Base-by-base conservation (phyloP, 805 yeast genomes). In the Myxozyma lipomycoides region DNA sequence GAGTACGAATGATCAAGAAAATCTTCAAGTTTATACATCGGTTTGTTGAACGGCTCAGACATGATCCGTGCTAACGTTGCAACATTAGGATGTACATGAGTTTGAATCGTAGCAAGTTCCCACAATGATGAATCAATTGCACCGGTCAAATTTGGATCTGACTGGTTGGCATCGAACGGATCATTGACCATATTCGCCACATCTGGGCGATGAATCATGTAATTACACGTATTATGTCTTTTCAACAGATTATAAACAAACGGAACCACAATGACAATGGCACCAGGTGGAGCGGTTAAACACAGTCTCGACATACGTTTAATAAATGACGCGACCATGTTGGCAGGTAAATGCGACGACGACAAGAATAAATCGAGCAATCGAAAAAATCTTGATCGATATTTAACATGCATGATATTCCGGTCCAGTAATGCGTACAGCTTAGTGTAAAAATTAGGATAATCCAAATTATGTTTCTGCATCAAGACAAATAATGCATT, bases 71-170 rank as follows among this genome's bases (percentile, higher is more conserved):
- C 96, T 61, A 93, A 73, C 0, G 96, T 84, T 1, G 96, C 91
- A 10, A 93, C 88, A 62, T 93, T 93, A 15, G 98, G 97, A 70
- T 93, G 98, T 64, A 89, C 91, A 66, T 93, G 98, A 10, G 78
- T 69, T 72, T 83, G 79, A 49, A 86, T 70, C 0, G 95, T 75
- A 52, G 85, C 86, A 49, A 91, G 65, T 68, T 93, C 98, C 98
- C 98, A 93, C 43, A 90, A 68, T 0, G 97, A 90, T 0, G 95
- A 86, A 5, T 78, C 82, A 32, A 90, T 71, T 3, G 98, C 97
- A 30, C 79, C 73, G 0, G 96, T 84, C 51, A 77, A 71, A 50
- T 84, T 74, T 2, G 98, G 98, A 65, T 91, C 88, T 1, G 55
- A 47, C 61, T 86, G 95, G 1, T 66, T 53, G 30, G 73, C 69